Percentiles rank a stretch among this genome's conserved stretches.
These are phyloP conservation scores for Coccinonectria pachysandricola DNA, from an alignment of 2,329 filamentous ascomycete species.

Conservation along the genomic window DNA sequence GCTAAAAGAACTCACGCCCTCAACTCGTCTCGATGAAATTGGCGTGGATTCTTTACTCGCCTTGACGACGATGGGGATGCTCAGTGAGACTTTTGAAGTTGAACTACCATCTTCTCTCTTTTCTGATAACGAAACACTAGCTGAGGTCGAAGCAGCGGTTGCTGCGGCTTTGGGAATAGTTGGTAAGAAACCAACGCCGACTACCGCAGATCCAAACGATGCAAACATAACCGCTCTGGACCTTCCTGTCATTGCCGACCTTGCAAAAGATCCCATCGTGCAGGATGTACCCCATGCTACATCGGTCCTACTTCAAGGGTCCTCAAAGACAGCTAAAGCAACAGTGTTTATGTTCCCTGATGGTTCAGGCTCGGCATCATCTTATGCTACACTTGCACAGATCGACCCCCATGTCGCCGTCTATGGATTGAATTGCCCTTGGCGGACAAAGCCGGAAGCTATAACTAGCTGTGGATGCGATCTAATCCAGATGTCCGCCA, in stretches of 20 bases:
- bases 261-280: conserved; percentile 3
- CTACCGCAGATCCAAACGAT: conserved; percentile 1
- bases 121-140: conserved; percentile 9
- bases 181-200: too few species aligned
- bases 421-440: conserved; percentile 50
- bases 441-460: conserved; percentile 49
- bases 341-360: conserved; percentile 20
- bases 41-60: conserved; percentile 13
- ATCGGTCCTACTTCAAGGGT: conserved; percentile 15
- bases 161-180: conserved; percentile 2
- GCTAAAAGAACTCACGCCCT: conserved; percentile 6
- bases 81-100: conserved; percentile 16
- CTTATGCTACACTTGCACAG: conserved; percentile 20
- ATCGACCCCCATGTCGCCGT: conserved; percentile 37
- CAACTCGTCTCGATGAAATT: conserved; percentile 9
- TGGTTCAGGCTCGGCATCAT: conserved; percentile 20
- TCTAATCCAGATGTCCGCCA: conserved; percentile 14
- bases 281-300: conserved; percentile 9
- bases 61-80: conserved; percentile 8
- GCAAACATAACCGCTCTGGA: neutral
- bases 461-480: conserved; percentile 30
- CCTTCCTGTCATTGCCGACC: neutral
- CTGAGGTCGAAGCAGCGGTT: conserved; percentile 11
- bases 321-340: conserved; percentile 2
- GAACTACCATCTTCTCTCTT: conserved; percentile 10